These are phyloP conservation scores for Actinidia polygama DNA, from an alignment of 179 eudicot genomes.

Conservation along the genomic window DNA sequence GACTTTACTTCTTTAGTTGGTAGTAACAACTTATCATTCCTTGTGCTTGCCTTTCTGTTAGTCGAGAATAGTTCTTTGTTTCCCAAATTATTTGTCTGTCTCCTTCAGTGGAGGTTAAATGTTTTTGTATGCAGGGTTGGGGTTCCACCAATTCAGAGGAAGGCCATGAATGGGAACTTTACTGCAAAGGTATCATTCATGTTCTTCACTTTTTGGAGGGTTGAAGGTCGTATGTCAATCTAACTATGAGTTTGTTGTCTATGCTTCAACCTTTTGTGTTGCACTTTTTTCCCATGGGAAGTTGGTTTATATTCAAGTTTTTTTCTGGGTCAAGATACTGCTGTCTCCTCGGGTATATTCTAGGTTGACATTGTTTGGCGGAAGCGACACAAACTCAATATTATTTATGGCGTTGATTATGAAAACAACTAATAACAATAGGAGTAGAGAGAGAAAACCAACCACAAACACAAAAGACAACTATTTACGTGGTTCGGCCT, in stretches of 20 bases:
- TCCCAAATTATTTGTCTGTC: neutral
- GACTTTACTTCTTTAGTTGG: no score
- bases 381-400: no score
- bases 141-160: conserved; percentile 46
- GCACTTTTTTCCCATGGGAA: neutral
- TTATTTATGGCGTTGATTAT: no score
- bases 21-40: no score
- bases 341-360: neutral
- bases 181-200: conserved; percentile 49
- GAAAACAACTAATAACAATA: no score
- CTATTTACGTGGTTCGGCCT: no score
- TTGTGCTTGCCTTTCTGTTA: no score
- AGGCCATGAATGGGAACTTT: conserved; percentile 50
- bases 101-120: conserved; percentile 20
- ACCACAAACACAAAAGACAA: no score
- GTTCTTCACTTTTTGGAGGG: neutral
- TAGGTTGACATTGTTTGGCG: no score
- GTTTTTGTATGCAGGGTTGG: conserved; percentile 58
- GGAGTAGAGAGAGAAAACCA: no score
- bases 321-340: neutral
- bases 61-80: neutral
- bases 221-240: neutral
- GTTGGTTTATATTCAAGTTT: neutral
- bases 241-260: neutral
- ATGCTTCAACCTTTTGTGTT: neutral